Conservation (phyloP, 2,329 filamentous ascomycete species). For the Cadophora sp. region DNA sequence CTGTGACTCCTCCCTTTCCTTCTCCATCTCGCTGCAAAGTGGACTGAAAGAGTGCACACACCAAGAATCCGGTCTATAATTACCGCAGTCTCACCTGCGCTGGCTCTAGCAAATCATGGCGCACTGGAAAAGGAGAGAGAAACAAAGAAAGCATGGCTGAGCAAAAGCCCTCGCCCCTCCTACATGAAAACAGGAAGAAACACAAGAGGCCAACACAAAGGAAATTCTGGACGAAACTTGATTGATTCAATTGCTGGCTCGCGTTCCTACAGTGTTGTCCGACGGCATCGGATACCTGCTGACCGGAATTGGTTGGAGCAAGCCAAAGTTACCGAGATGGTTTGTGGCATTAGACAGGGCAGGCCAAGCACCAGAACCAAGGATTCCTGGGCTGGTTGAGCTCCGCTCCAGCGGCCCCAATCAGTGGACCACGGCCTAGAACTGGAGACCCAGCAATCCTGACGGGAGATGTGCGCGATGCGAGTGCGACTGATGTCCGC, state of each 20-base stretch:
- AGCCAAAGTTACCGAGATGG: neutral
- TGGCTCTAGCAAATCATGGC: neutral
- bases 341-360: neutral
- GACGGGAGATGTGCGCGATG: slow-evolving; percentile 16
- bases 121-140: neutral
- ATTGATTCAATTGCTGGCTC: slow-evolving; percentile 6
- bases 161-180: neutral
- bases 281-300: slow-evolving; percentile 2
- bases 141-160: neutral
- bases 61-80: neutral
- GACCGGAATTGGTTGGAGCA: neutral
- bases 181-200: neutral
- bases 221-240: neutral
- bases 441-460: slow-evolving; percentile 4
- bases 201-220: neutral
- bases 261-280: neutral
- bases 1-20: no score
- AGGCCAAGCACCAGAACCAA: neutral
- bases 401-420: slow-evolving; percentile 9
- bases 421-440: slow-evolving; percentile 8
- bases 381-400: neutral
- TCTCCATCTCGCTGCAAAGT: no score
- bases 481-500: neutral
- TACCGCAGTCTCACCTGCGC: neutral
- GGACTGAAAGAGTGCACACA: no score